These are phyloP conservation scores for Scalesia atractyloides DNA, from an alignment of 129 eudicot genomes.

Conservation along the genomic window DNA sequence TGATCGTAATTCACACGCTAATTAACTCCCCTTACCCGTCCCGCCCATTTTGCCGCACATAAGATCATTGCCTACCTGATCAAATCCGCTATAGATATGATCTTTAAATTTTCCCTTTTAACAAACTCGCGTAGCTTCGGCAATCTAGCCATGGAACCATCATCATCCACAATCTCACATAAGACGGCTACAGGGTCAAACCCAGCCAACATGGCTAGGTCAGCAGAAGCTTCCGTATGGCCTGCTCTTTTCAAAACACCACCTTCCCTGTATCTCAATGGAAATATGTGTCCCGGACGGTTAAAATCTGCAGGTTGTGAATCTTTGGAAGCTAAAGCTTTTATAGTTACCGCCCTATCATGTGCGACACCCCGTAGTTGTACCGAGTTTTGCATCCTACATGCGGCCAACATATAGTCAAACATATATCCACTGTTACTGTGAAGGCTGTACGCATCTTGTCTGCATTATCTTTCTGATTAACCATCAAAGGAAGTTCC, in stretches of 20 bases:
- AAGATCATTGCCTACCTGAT: slow-evolving; percentile 47
- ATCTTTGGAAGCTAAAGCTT: slow-evolving; percentile 65
- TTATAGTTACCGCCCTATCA: slow-evolving; percentile 62
- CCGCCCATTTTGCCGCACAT: background rate
- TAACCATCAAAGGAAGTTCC: slow-evolving; percentile 81
- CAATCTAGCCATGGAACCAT: slow-evolving; percentile 97
- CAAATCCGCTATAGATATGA: slow-evolving; percentile 69
- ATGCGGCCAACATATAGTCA: slow-evolving; percentile 6
- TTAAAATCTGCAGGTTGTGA: slow-evolving; percentile 88
- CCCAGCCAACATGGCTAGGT: slow-evolving; percentile 81
- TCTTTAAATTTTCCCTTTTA: slow-evolving; percentile 43
- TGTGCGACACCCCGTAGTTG: slow-evolving; percentile 75
- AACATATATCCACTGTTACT: slow-evolving; percentile 55
- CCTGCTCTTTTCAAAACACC: slow-evolving; percentile 98
- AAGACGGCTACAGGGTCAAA: slow-evolving; percentile 79
- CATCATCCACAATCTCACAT: slow-evolving; percentile 96
- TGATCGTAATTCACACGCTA: background rate
- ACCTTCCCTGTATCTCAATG: slow-evolving; percentile 88
- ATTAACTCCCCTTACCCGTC: background rate
- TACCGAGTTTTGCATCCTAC: slow-evolving; percentile 77
- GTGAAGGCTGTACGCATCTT: slow-evolving; percentile 85
- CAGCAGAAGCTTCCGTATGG: slow-evolving; percentile 97
- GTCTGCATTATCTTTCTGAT: slow-evolving; percentile 64
- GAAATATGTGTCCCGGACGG: slow-evolving; percentile 97
- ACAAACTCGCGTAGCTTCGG: slow-evolving; percentile 68